Conservation (phyloP, 148 eudicot species). For the Silene latifolia region DNA sequence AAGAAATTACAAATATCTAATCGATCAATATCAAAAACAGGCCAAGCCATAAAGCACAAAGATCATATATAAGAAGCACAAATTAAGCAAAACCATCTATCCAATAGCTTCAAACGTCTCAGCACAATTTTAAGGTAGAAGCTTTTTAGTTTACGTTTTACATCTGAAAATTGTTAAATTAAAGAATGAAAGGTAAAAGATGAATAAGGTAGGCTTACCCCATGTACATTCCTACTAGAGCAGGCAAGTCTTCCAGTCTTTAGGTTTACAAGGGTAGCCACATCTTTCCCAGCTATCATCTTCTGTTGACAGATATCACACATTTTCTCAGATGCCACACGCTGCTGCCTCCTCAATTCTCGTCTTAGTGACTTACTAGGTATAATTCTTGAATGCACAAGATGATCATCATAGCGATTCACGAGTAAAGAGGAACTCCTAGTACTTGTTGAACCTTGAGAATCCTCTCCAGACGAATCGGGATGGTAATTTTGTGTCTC, state of each 20-base stretch:
- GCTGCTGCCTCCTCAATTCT: slow-evolving; percentile 57
- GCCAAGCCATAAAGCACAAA: background rate
- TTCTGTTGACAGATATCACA: slow-evolving; percentile 86
- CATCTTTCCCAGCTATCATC: slow-evolving; percentile 95
- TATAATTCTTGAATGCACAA: slow-evolving; percentile 45
- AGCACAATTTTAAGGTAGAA: background rate
- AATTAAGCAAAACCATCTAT: background rate
- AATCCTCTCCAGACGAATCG: slow-evolving; percentile 67
- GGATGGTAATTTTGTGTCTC: slow-evolving; percentile 41
- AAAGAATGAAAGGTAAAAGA: background rate
- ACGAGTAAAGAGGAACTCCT: slow-evolving; percentile 37
- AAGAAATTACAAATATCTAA: background rate
- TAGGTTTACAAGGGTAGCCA: slow-evolving; percentile 66
- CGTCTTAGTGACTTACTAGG: slow-evolving; percentile 56
- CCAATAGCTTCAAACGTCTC: background rate
- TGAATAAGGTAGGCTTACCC: slow-evolving; percentile 41
- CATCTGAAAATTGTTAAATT: background rate
- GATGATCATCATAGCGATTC: slow-evolving; percentile 56
- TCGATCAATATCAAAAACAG: background rate
- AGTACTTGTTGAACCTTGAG: slow-evolving; percentile 44
- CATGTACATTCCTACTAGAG: slow-evolving; percentile 73
- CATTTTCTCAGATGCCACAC: slow-evolving; percentile 63
- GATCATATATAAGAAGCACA: background rate
- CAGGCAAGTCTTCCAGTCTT: slow-evolving; percentile 83
- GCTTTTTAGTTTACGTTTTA: no score